Evolutionary conservation across 495 filamentous ascomycete species (phyloP).

Genomic region (Aspergillus campestris): DNA sequence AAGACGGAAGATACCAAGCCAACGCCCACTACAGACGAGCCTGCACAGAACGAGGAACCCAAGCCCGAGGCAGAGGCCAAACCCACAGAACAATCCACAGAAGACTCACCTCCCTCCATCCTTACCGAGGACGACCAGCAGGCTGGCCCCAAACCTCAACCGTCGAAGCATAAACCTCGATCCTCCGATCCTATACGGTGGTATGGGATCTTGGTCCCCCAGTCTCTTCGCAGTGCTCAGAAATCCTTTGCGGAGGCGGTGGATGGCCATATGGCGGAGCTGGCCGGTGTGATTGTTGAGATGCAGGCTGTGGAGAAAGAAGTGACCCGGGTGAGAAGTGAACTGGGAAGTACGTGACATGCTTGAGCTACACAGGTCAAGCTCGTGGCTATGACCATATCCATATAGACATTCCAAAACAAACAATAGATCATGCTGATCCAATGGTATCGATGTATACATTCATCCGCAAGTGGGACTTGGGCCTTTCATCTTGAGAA

Average conservation of each 20-base stretch:
- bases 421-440: no score
- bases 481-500: no score
- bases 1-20: background rate
- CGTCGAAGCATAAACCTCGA: conserved; percentile 16
- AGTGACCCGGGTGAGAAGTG: conserved; percentile 47
- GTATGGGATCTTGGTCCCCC: conserved; percentile 61
- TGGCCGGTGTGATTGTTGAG: conserved; percentile 52
- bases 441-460: no score
- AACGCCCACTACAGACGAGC: background rate
- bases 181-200: conserved; percentile 54
- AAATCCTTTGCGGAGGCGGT: conserved; percentile 34
- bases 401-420: no score
- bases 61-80: background rate
- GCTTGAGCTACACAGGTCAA: background rate
- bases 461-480: no score
- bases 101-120: background rate
- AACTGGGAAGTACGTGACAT: conserved; percentile 9
- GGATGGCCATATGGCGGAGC: conserved; percentile 21
- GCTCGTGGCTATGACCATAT: no score
- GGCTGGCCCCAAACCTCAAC: conserved; percentile 6
- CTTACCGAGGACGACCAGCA: background rate
- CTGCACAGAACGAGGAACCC: background rate
- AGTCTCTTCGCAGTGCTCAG: conserved; percentile 53
- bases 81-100: background rate
- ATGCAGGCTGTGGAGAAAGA: conserved; percentile 60